Evolutionary conservation across 2,329 filamentous ascomycete genomes (phyloP), one percentile per base, ranked within the genome.

Genomic region (Hypoxylon sp.): DNA sequence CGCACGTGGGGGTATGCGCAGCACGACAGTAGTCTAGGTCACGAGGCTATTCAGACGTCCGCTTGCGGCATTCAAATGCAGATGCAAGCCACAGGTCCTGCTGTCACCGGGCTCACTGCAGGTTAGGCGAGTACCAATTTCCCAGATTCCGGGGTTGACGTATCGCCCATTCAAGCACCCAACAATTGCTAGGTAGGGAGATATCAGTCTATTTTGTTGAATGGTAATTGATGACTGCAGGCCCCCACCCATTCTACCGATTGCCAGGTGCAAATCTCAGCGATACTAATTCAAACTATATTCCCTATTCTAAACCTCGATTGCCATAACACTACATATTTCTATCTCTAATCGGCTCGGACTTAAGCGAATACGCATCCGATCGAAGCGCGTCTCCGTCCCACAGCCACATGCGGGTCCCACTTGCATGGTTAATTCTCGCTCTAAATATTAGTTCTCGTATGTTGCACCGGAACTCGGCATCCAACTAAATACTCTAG

Each of bases 11-110:
- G 72, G 70, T 61, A 61, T 36, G 58, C 54, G 50, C 55, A 54
- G 60, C 63, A 61, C 64, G 38, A 26, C 60, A 65, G 50, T 16
- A 60, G 59, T 53, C 53, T 58, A 61, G 62, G 71, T 73, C 71
- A 74, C 73, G 72, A 71, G 73, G 67, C 61, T 69, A 58, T 68
- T 68, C 67, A 46, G 66, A 74, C 73, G 70, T 74, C 67, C 55
- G 64, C 65, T 60, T 64, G 63, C 55, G 61, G 66, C 65, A 61
- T 44, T 40, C 42, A 22, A 11, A 45, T 54, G 56, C 64, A 66
- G 48, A 68, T 65, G 67, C 67, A 71, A 49, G 62, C 64, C 51
- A 58, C 42, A 50, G 4, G 24, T 40, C 30, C 44, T 38, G n/a
- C 46, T n/a, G 49, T 40, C 30, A 46, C 24, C 26, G 45, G 51